Base-by-base conservation (phyloP, 75 land plant genomes). In the Pinus tabuliformis region DNA sequence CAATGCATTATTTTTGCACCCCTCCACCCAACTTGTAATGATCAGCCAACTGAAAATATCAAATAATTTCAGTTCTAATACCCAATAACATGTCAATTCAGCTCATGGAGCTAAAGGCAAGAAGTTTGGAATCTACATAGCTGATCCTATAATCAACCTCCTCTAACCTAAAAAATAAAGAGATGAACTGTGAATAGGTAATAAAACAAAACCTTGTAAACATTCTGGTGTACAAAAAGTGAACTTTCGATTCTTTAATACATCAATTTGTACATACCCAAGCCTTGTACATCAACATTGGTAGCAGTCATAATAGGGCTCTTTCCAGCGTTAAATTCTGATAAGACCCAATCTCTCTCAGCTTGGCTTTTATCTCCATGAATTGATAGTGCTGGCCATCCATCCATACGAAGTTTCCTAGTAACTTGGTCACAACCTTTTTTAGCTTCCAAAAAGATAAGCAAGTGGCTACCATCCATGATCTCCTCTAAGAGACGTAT, bases 231-330 rank as follows among this genome's bases (percentile, higher is more conserved):
- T 11, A 62, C 3, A 26, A 33, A 72, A 30, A 24, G 2, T 20
- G 8, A 26, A 36, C 54, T 49, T 49, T n/a, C 77, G 56, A 71
- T 65, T 81, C 56, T 3, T 68, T n/a, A 42, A 42, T 8, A 68
- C 8, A 21, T n/a, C 42, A 13, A 68, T 21, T 20, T 20, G 54
- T 13, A 83, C 89, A 76, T 89, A 97, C 99, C 99, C 84, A 97
- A 83, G 70, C 99, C 99, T 75, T 98, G 98, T 57, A 98, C 99
- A 80, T 95, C 99, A 83, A 97, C 99, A 85, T 97, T 98, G 63
- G 99, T 97, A 42, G 99, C 99, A 36, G 99, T 97, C 99, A 97
- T 97, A 62, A 97, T 97, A 12, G 99, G 99, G 64, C 99, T 97
- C 79, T 97, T 97, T 37, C 99, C 99, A 75, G 98, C 75, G 70